A percentile compares a stretch with the other conserved stretches of the same genome.
phyloP scores from a whole-genome alignment of 495 filamentous ascomycete genomes.

The Antarctomyces pellizariae region DNA sequence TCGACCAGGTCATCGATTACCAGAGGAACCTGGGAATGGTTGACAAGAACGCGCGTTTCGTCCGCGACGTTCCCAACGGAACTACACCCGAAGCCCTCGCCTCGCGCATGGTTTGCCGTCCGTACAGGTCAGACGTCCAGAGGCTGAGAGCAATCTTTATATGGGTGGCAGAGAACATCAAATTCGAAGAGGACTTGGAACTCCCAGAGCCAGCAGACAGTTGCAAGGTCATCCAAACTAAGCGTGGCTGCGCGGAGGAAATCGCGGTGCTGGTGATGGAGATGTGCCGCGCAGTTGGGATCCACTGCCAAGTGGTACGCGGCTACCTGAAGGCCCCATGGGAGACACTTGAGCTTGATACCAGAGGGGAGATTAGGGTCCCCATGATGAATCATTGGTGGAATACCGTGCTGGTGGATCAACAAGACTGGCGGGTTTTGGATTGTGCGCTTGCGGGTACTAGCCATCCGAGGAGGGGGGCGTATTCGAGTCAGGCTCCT shows the following conservation, averaged over 20 bases:
- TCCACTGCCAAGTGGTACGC: constrained; percentile 61
- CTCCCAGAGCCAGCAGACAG: constrained; percentile 50
- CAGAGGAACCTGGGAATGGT: constrained; percentile 58
- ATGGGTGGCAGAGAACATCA: constrained; percentile 85
- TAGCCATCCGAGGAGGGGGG: constrained; percentile 54
- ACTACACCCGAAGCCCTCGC: constrained; percentile 68
- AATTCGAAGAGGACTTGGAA: constrained; percentile 90
- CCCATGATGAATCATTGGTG: constrained; percentile 89
- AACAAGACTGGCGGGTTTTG: constrained; percentile 87
- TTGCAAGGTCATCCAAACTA: constrained; percentile 57
- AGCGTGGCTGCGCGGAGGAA: constrained; percentile 72
- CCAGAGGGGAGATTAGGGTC: no score
- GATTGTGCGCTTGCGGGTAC: constrained; percentile 83
- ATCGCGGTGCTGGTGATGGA: constrained; percentile 71
- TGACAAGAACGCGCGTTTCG: constrained; percentile 86
- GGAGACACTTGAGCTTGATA: constrained; percentile 52
- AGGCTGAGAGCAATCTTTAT: constrained; percentile 83
- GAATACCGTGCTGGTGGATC: constrained; percentile 86
- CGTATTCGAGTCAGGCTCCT: constrained; percentile 47
- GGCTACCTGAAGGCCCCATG: constrained; percentile 84
- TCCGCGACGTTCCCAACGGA: constrained; percentile 72
- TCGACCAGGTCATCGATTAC: constrained; percentile 70
- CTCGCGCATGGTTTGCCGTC: constrained; percentile 80
- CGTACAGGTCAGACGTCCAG: constrained; percentile 87
- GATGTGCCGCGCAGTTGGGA: constrained; percentile 81